Evolutionary conservation across 495 filamentous ascomycete genomes (phyloP).

Genomic region (Xylaria grammica): DNA sequence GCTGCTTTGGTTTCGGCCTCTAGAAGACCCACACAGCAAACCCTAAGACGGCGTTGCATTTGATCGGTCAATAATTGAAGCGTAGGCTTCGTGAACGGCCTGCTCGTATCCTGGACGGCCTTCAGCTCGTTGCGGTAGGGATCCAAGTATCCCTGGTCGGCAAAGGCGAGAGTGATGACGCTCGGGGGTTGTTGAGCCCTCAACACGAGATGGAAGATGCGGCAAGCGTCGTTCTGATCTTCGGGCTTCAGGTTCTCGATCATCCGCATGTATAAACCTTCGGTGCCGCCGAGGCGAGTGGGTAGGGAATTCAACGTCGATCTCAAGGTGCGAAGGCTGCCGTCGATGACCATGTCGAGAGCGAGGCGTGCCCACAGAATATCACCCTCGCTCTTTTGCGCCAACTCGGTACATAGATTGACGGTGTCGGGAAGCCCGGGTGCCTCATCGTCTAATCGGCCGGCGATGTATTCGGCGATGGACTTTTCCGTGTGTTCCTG

Average conservation of each 20-base stretch:
- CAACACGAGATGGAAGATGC: conserved; percentile 37
- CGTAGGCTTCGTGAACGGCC: conserved; percentile 22
- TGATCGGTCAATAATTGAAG: conserved; percentile 32
- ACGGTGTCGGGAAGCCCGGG: conserved; percentile 34
- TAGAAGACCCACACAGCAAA: conserved; percentile 34
- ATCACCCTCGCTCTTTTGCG: conserved; percentile 35
- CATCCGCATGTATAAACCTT: conserved; percentile 42
- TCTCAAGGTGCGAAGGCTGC: conserved; percentile 33
- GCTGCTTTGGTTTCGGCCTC: conserved; percentile 31
- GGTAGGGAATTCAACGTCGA: conserved; percentile 34
- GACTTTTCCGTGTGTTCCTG: conserved; percentile 37
- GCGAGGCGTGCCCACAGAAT: conserved; percentile 41
- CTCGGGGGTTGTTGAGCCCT: conserved; percentile 38
- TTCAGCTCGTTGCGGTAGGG: conserved; percentile 28
- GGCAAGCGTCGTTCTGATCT: conserved; percentile 30
- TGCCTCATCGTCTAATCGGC: conserved; percentile 38
- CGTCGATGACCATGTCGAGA: conserved; percentile 39
- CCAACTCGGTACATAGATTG: conserved; percentile 36
- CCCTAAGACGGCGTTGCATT: conserved; percentile 31
- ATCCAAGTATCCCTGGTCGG: conserved; percentile 35
- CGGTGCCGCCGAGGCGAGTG: conserved; percentile 33
- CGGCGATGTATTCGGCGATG: conserved; percentile 38
- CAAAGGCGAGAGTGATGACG: conserved; percentile 35
- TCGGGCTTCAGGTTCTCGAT: conserved; percentile 34
- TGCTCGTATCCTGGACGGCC: conserved; percentile 23